A percentile compares a stretch with the other conserved stretches of the same genome.
phyloP scores from a whole-genome alignment of 345 rosid genomes.

The Brassica carinata region DNA sequence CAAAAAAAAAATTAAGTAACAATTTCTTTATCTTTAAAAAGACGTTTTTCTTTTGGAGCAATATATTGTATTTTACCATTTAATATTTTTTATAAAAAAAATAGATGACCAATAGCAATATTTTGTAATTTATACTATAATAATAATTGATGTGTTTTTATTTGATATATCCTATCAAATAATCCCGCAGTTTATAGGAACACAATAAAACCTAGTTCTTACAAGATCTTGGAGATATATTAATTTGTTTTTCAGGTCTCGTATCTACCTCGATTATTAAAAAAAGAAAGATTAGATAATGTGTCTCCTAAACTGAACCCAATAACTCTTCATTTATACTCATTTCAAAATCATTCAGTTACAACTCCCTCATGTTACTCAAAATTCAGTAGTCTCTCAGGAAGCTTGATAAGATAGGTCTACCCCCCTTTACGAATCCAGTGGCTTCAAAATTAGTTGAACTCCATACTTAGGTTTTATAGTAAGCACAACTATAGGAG shows the following conservation, averaged over 20 bases:
- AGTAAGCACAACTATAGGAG: conserved; percentile 71
- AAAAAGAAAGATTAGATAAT: not conserved
- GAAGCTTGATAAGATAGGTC: not conserved
- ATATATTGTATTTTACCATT: too few relatives aligned
- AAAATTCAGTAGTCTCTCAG: conserved; percentile 9
- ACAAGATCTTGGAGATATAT: not conserved
- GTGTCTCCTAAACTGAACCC: not conserved
- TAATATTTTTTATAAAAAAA: too few relatives aligned
- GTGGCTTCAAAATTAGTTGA: conserved; percentile 58
- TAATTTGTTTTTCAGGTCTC: not conserved
- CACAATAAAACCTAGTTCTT: not conserved
- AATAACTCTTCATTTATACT: conserved; percentile 15
- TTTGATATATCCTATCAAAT: too few relatives aligned
- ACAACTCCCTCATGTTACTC: conserved; percentile 21
- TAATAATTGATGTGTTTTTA: too few relatives aligned
- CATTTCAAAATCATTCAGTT: conserved; percentile 28
- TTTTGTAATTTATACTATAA: too few relatives aligned
- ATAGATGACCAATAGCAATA: too few relatives aligned
- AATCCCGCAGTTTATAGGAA: too few relatives aligned
- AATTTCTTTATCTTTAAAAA: too few relatives aligned
- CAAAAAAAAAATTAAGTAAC: too few relatives aligned
- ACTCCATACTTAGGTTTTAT: conserved; percentile 81
- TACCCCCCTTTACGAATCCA: conserved; percentile 26
- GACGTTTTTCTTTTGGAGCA: too few relatives aligned
- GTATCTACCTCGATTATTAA: not conserved